phyloP scores from a whole-genome alignment of 352 stramenopile genomes.

The Pythium utonaiense region DNA sequence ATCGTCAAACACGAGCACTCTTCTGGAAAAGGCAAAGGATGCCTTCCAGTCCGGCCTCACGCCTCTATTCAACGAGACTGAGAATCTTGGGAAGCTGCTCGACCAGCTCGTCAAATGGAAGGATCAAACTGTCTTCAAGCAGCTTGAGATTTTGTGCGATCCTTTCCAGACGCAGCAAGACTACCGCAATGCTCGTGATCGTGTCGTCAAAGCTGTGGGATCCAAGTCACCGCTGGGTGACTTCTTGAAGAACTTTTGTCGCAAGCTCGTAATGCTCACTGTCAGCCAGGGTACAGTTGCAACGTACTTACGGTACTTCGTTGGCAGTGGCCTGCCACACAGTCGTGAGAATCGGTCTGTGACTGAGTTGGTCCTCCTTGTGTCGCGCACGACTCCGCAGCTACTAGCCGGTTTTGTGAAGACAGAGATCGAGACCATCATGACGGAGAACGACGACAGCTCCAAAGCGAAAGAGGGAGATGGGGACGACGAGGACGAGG shows the following conservation, averaged over 20 bases:
- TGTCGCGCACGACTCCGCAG: conserved; percentile 42
- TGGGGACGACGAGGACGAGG: conserved; percentile 36
- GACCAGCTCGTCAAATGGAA: conserved; percentile 70
- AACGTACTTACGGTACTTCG: conserved; percentile 42
- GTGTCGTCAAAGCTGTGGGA: conserved; percentile 71
- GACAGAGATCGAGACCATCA: conserved; percentile 43
- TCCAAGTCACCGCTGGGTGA: conserved; percentile 76
- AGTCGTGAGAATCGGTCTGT: conserved; percentile 50
- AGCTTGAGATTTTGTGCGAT: conserved; percentile 59
- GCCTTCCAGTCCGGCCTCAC: conserved; percentile 35
- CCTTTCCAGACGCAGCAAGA: conserved; percentile 46
- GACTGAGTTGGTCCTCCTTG: conserved; percentile 52
- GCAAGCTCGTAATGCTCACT: conserved; percentile 69
- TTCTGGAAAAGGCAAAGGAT: conserved; percentile 30
- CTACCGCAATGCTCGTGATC: conserved; percentile 48
- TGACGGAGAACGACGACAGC: conserved; percentile 28
- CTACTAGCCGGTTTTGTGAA: conserved; percentile 53
- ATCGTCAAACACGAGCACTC: conserved; percentile 3
- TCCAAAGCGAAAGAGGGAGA: conserved; percentile 17
- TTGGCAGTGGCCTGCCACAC: conserved; percentile 21
- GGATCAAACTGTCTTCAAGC: conserved; percentile 76
- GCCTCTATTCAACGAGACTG: conserved; percentile 60
- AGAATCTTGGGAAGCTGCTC: conserved; percentile 48
- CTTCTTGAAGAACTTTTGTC: conserved; percentile 81
- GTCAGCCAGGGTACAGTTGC: conserved; percentile 44